Conservation (phyloP, 2,329 filamentous ascomycete species). For the Teratosphaeria gauchensis region DNA sequence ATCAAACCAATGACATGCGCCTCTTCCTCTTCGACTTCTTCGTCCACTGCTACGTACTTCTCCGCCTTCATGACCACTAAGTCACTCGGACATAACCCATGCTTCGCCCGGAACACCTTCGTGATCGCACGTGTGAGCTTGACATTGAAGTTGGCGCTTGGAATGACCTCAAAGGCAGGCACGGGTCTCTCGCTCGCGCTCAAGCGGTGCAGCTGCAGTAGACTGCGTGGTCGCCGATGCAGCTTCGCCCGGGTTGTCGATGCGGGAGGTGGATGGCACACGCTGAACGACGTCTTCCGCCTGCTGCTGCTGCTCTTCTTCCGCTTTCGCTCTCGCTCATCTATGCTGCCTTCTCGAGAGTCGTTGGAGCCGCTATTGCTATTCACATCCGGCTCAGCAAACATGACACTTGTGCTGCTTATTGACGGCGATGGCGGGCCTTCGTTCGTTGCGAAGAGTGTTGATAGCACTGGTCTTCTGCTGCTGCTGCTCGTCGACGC, state of each 20-base stretch:
- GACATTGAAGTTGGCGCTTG: constrained; percentile 46
- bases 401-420: constrained; percentile 22
- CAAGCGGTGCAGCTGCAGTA: constrained; percentile 65
- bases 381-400: constrained; percentile 24
- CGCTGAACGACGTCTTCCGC: constrained; percentile 53
- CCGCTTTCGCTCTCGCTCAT: constrained; percentile 15
- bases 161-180: constrained; percentile 65
- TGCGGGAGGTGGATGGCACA: constrained; percentile 58
- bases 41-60: constrained; percentile 44
- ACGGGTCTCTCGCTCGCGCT: constrained; percentile 45
- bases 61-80: constrained; percentile 63
- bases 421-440: constrained; percentile 17
- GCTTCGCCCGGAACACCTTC: constrained; percentile 53
- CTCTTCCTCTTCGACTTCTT: constrained; percentile 43
- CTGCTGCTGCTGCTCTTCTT: constrained; percentile 28
- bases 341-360: constrained; percentile 24
- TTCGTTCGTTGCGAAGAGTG: constrained; percentile 6
- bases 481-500: neutral
- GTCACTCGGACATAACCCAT: constrained; percentile 57
- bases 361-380: constrained; percentile 18
- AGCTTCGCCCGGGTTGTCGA: constrained; percentile 50
- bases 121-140: constrained; percentile 53
- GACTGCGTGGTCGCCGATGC: constrained; percentile 56
- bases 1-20: constrained; percentile 59
- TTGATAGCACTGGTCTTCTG: constrained; percentile 13